Percentiles rank a stretch among this genome's conserved stretches.
phyloP scores from a whole-genome alignment of 371 early-diverging fungal species.

The Haplosporangium sp. region DNA sequence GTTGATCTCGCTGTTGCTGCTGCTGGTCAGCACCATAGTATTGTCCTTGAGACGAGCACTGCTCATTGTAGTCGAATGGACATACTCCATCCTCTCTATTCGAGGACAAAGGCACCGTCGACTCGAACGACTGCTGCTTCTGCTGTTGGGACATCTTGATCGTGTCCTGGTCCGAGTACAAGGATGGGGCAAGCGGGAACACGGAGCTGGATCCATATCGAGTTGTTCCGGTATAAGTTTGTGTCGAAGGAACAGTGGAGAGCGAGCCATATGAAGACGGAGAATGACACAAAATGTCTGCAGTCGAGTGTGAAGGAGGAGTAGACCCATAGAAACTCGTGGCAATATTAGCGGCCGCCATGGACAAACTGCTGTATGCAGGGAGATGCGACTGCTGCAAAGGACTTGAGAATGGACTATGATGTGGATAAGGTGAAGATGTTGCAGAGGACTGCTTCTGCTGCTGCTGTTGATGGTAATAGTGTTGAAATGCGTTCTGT shows the following conservation, averaged over 20 bases:
- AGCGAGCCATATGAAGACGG: slow-evolving; percentile 20
- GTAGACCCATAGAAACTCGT: slow-evolving; percentile 24
- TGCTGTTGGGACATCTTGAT: slow-evolving; percentile 22
- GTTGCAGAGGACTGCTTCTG: slow-evolving; percentile 9
- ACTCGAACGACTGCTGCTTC: slow-evolving; percentile 21
- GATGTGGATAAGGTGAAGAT: slow-evolving; percentile 26
- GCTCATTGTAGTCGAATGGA: slow-evolving; percentile 26
- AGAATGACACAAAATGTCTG: slow-evolving; percentile 30
- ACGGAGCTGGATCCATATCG: slow-evolving; percentile 17
- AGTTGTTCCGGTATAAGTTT: slow-evolving; percentile 10
- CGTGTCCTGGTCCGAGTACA: slow-evolving; percentile 34
- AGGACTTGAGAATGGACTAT: slow-evolving; percentile 41
- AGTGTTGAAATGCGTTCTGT: slow-evolving; percentile 16
- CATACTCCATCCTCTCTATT: background rate
- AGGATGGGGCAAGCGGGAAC: slow-evolving; percentile 19
- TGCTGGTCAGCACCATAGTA: slow-evolving; percentile 3
- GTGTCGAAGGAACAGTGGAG: slow-evolving; percentile 12
- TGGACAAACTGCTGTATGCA: slow-evolving; percentile 25
- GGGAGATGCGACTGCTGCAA: slow-evolving; percentile 20
- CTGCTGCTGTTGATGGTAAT: slow-evolving; percentile 34
- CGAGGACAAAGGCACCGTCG: slow-evolving; percentile 10
- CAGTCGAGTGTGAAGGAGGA: slow-evolving; percentile 9
- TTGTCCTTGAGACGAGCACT: slow-evolving; percentile 24
- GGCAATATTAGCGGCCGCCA: slow-evolving; percentile 22
- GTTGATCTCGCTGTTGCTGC: slow-evolving; percentile 15